Evolutionary conservation across 768 basidiomycete genomes (phyloP).

Genomic region (Tulasnella sp.): DNA sequence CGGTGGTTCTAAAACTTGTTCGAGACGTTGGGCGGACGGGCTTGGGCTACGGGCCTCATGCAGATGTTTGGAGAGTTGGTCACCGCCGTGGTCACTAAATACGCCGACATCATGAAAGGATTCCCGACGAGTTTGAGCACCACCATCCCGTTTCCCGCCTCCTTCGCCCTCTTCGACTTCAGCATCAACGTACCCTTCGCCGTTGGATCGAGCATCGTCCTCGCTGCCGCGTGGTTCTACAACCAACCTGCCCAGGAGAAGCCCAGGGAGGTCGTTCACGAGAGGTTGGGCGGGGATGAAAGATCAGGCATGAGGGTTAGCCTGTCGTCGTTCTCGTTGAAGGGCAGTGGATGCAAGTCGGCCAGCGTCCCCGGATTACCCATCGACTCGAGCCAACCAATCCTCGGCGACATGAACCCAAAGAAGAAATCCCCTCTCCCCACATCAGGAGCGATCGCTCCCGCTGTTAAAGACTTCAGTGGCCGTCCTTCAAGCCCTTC

Average conservation of each 20-base stretch:
- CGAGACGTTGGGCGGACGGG: constrained; percentile 81
- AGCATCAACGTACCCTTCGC: constrained; percentile 79
- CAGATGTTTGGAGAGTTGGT: constrained; percentile 86
- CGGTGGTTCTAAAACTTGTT: constrained; percentile 47
- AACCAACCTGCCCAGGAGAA: constrained; percentile 36
- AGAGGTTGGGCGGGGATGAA: not conserved
- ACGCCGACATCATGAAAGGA: constrained; percentile 85
- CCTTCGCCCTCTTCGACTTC: constrained; percentile 84
- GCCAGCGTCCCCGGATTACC: constrained; percentile 1
- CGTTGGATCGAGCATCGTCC: constrained; percentile 73
- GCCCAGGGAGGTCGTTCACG: not conserved
- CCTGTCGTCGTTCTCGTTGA: not conserved
- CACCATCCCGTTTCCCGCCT: constrained; percentile 88
- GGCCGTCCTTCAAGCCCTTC: constrained; percentile 6
- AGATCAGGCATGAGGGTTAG: not conserved
- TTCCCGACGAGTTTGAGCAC: constrained; percentile 94
- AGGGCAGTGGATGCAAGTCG: not conserved
- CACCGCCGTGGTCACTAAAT: constrained; percentile 91
- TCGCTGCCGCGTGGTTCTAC: constrained; percentile 87
- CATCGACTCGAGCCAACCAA: constrained; percentile 1
- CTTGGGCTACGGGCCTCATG: constrained; percentile 83
- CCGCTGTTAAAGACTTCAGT: not conserved
- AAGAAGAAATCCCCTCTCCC: constrained; percentile 2
- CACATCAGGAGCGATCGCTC: constrained; percentile 7
- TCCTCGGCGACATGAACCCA: not conserved